Evolutionary conservation across 257 asterid species (phyloP).

Genomic region (Lavandula angustifolia): DNA sequence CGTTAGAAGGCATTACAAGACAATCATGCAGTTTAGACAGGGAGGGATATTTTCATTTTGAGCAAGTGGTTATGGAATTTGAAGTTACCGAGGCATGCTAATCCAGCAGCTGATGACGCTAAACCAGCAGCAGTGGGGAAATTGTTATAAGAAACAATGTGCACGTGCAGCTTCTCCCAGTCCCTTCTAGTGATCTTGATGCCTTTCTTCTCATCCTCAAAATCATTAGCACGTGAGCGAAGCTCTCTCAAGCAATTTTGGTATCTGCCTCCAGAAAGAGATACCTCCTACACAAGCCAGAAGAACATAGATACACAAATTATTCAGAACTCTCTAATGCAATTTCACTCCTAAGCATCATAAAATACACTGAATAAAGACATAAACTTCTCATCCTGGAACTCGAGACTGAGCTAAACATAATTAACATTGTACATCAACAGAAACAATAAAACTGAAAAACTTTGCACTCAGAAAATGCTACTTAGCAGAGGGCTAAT

Average conservation of each 20-base stretch:
- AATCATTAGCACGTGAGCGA: conserved; percentile 85
- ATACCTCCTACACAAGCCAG: conserved; percentile 73
- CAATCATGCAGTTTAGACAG: conserved; percentile 12
- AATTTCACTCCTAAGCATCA: conserved; percentile 16
- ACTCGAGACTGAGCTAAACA: conserved; percentile 22
- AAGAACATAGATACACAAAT: conserved; percentile 19
- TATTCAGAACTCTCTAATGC: conserved; percentile 22
- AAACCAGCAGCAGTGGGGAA: conserved; percentile 99
- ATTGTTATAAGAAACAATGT: conserved; percentile 88
- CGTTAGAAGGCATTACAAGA: conserved; percentile 7
- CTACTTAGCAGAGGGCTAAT: background rate
- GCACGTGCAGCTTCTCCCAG: conserved; percentile 87
- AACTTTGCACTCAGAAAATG: no score
- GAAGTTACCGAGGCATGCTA: conserved; percentile 89
- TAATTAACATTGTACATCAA: background rate
- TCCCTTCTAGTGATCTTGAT: conserved; percentile 76
- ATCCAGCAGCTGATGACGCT: conserved; percentile 99
- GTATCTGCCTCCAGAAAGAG: conserved; percentile 88
- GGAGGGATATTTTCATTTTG: background rate
- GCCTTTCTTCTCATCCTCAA: conserved; percentile 86
- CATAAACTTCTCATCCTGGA: background rate
- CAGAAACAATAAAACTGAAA: no score
- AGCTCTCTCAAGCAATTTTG: conserved; percentile 91
- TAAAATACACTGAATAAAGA: conserved; percentile 8
- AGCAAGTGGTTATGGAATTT: conserved; percentile 23